These are phyloP conservation scores for Aquilaria agallochum DNA, from an alignment of 441 rosid genomes.

Conservation along the genomic window DNA sequence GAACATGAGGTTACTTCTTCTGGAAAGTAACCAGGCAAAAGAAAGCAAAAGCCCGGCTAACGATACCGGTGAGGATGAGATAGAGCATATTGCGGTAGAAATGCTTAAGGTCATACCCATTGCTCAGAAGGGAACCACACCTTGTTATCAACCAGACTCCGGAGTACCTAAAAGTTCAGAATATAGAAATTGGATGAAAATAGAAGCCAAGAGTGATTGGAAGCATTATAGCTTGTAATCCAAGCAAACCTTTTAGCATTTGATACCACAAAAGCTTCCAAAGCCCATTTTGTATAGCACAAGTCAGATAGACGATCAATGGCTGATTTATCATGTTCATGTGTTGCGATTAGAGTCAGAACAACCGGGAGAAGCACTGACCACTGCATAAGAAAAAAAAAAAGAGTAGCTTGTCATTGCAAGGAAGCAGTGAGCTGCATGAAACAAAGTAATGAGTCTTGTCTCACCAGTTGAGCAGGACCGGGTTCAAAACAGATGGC, in stretches of 20 bases:
- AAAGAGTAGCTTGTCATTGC: not conserved
- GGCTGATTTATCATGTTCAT: conserved; percentile 25
- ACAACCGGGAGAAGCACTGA: conserved; percentile 96
- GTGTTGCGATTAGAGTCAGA: conserved; percentile 79
- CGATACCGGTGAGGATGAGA: conserved; percentile 48
- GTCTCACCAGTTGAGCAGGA: conserved; percentile 94
- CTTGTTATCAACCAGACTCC: conserved; percentile 96
- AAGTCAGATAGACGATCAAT: conserved; percentile 35
- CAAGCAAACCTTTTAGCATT: conserved; percentile 78
- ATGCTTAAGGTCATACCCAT: conserved; percentile 62
- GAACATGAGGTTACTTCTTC: conserved; percentile 39
- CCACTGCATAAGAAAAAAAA: conserved; percentile 55
- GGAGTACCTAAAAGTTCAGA: conserved; percentile 46
- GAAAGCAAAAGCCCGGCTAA: conserved; percentile 57
- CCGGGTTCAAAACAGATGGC: conserved; percentile 80
- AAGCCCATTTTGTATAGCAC: conserved; percentile 92
- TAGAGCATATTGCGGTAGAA: conserved; percentile 51
- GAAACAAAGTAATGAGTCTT: conserved; percentile 5
- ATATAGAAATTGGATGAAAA: not conserved
- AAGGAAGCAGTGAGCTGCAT: not conserved
- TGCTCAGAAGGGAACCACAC: conserved; percentile 69
- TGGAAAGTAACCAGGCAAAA: conserved; percentile 54
- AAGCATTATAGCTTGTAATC: conserved; percentile 4
- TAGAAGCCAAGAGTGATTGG: not conserved
- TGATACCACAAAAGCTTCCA: conserved; percentile 91